These are phyloP conservation scores for Ceriops zippeliana DNA, from an alignment of 345 rosid genomes.

Conservation along the genomic window DNA sequence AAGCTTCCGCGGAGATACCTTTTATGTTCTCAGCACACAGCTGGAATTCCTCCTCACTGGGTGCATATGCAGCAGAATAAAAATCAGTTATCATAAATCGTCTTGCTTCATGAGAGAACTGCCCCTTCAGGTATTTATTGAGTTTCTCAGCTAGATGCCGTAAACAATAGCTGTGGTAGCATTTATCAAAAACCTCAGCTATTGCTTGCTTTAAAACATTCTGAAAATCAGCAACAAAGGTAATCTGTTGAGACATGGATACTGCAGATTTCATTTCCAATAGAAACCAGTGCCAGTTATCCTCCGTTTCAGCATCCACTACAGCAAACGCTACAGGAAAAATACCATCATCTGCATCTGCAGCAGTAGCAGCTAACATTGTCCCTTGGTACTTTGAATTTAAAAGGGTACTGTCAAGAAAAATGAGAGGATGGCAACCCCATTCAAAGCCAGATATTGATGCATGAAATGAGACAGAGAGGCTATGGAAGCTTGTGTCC, in stretches of 20 bases:
- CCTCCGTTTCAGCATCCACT: constrained; percentile 79
- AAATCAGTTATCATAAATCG: constrained; percentile 77
- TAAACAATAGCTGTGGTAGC: constrained; percentile 73
- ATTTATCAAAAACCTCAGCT: constrained; percentile 60
- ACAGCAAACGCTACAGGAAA: constrained; percentile 84
- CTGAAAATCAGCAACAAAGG: constrained; percentile 83
- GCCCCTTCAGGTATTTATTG: constrained; percentile 66
- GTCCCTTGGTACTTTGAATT: constrained; percentile 84
- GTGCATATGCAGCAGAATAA: constrained; percentile 73
- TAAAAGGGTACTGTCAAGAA: constrained; percentile 65
- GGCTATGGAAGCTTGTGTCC: constrained; percentile 84
- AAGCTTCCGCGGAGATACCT: constrained; percentile 76
- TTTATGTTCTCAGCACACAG: constrained; percentile 59
- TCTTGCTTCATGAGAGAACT: constrained; percentile 91
- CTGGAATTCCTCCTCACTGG: constrained; percentile 57
- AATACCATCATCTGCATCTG: constrained; percentile 77
- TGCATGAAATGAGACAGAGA: constrained; percentile 83
- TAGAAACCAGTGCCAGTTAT: constrained; percentile 87
- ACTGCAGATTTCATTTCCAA: constrained; percentile 65
- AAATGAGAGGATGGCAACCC: constrained; percentile 87
- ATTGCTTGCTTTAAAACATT: constrained; percentile 67
- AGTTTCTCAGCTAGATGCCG: constrained; percentile 81
- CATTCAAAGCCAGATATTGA: constrained; percentile 72
- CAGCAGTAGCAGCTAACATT: constrained; percentile 63
- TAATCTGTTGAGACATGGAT: constrained; percentile 48